Conservation (phyloP, 495 filamentous ascomycete genomes). For the Podospora pseudocomata region DNA sequence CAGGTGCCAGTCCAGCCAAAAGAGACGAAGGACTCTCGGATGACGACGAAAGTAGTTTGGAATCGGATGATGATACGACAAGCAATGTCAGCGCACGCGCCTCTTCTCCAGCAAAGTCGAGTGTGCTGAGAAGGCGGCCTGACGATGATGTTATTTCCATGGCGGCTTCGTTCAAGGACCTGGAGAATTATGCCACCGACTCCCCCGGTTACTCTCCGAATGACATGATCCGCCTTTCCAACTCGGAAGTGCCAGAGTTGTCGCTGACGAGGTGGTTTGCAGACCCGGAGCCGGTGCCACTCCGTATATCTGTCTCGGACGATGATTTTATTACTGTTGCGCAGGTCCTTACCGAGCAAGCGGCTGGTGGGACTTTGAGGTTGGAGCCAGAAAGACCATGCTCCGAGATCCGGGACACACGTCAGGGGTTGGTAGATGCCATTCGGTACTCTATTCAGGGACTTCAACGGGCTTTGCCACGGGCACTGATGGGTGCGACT, state of each 20-base stretch:
- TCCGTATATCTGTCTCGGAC: slow-evolving; percentile 42
- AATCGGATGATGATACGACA: slow-evolving; percentile 49
- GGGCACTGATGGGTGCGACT: slow-evolving; percentile 33
- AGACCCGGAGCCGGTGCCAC: slow-evolving; percentile 44
- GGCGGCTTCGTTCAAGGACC: slow-evolving; percentile 47
- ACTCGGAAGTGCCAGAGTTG: slow-evolving; percentile 39
- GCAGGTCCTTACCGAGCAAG: slow-evolving; percentile 61
- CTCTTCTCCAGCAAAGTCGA: slow-evolving; percentile 43
- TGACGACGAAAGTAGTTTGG: slow-evolving; percentile 43
- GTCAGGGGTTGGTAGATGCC: slow-evolving; percentile 36
- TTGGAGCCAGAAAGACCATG: slow-evolving; percentile 12
- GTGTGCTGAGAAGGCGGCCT: slow-evolving; percentile 32
- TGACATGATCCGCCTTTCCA: slow-evolving; percentile 40
- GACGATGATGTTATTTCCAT: slow-evolving; percentile 48
- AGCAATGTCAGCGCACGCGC: slow-evolving; percentile 45
- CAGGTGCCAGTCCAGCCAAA: slow-evolving; percentile 28
- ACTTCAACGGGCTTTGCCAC: slow-evolving; percentile 38
- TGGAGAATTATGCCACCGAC: slow-evolving; percentile 36
- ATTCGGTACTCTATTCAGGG: slow-evolving; percentile 41
- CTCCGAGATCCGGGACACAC: slow-evolving; percentile 22
- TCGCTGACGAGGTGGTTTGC: slow-evolving; percentile 49
- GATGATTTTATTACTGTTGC: slow-evolving; percentile 55
- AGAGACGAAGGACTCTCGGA: slow-evolving; percentile 41
- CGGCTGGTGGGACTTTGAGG: slow-evolving; percentile 44
- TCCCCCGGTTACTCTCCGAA: slow-evolving; percentile 36